Evolutionary conservation across 139 green algal species (phyloP), one percentile per base, ranked within the genome.

Genomic region (Coelastrella sp.): DNA sequence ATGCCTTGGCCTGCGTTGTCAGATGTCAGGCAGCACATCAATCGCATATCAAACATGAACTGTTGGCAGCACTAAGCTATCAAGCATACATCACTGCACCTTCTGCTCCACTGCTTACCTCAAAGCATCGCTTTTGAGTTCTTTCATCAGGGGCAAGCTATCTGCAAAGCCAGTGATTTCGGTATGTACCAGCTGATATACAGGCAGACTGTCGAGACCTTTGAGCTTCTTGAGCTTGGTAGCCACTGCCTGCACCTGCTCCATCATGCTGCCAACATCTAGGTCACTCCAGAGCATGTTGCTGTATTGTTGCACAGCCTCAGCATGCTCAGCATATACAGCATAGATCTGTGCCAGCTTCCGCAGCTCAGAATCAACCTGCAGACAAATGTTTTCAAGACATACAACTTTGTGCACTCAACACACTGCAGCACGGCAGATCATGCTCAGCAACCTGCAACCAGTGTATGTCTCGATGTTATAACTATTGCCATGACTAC

Each of bases 131-230:
- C 84, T 92, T 86, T 96, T 96, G 17, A 98, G 92, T 84, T 96
- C 90, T 79, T 93, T 89, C 89, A 98, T 97, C 32, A 97, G 89
- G 4, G 93, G 93, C 86, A 98, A 90, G n/a, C 92, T 94, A 57
- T 94, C 91, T 63, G 89, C 86, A 89, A 97, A 98, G 77, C 89
- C 92, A 50, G 90, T 68, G 43, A 98, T 95, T 59, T 94, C 93
- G 53, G 89, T 81, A 45, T 94, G 89, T 51, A 97, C 90, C 53
- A 92, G 41, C 69, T 89, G 89, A 83, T 92, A 97, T 38, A 92
- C 83, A 4, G 92, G 93, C 90, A 95, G 74, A 53, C 86, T 74
- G 75, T 91, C 92, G 38, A 97, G 77, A 5, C 89, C 77, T 84
- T 94, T 96, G 35, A 95, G 76, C 72, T 90, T 92, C 21, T 84